phyloP scores from a whole-genome alignment of 2,329 filamentous ascomycete species.

The Cladorrhinum sp. region DNA sequence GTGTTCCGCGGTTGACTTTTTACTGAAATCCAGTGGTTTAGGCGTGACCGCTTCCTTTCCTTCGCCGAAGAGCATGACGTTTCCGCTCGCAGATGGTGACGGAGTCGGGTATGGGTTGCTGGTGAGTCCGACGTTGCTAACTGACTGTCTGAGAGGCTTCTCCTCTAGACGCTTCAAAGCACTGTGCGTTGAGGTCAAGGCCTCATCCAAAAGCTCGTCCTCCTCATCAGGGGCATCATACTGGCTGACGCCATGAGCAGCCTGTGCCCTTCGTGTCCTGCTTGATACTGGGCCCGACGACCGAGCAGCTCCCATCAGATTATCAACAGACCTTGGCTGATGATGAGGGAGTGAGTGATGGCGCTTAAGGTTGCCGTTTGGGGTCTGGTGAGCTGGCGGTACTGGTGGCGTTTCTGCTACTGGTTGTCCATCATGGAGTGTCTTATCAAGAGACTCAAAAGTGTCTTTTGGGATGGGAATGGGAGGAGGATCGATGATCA shows the following conservation, averaged over 20 bases:
- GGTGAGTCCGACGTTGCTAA: conserved; percentile 58
- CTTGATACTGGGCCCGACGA: conserved; percentile 65
- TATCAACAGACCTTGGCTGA: conserved; percentile 62
- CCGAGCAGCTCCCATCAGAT: conserved; percentile 55
- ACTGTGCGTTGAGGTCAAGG: conserved; percentile 70
- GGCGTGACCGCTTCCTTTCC: conserved; percentile 60
- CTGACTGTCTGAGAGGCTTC: conserved; percentile 58
- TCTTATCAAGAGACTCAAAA: conserved; percentile 60
- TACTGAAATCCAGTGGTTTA: conserved; percentile 68
- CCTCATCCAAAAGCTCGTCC: conserved; percentile 92
- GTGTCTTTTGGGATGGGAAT: conserved; percentile 51
- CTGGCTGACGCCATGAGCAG: conserved; percentile 70
- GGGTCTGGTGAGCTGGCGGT: conserved; percentile 54
- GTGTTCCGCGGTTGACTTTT: conserved; percentile 51
- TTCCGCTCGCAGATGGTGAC: conserved; percentile 78
- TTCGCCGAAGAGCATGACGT: conserved; percentile 70
- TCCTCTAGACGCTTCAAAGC: conserved; percentile 69
- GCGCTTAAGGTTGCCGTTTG: conserved; percentile 56
- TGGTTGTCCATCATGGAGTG: conserved; percentile 53
- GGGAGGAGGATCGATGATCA: conserved; percentile 64
- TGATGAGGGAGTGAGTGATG: conserved; percentile 64
- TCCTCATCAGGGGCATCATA: conserved; percentile 97
- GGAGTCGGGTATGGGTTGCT: conserved; percentile 62
- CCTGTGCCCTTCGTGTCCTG: conserved; percentile 75
- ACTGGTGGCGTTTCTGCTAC: conserved; percentile 47